Evolutionary conservation across 2,329 filamentous ascomycete genomes (phyloP), one percentile per base, ranked within the genome.

Genomic region (Neofusicoccum umdonicola): DNA sequence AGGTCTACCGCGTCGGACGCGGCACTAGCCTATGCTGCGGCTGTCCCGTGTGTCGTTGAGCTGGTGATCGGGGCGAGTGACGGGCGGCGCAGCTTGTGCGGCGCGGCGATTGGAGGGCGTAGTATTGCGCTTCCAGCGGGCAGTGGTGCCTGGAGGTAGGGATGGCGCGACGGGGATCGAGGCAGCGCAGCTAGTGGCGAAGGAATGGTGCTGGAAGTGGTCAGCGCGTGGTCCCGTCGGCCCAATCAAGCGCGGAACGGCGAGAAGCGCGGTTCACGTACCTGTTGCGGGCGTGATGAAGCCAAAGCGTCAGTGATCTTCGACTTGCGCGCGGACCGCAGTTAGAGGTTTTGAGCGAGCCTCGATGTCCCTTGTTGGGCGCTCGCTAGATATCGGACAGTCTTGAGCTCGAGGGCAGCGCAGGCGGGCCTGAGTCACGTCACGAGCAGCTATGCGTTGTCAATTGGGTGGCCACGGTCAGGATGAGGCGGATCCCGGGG

Each of bases 401-500:
- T 68, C 66, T 69, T 68, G 69, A 70, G 72, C 66, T 69, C 72
- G 73, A 71, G 71, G 69, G 71, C 69, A 67, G 68, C 67, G 69
- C 69, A 37, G 67, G 69, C 66, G 69, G 67, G 70, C 66, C 72
- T 51, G 71, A 67, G 71, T 77, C 74, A 77, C 73, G 74, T 76
- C 71, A 73, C 72, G 68, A 70, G 69, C 73, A 69, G 69, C 69
- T 73, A 74, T 78, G 76, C 72, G 76, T 74, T 78, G 76, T 77
- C 76, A 78, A 77, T 78, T 75, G 75, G 61, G 54, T 48, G 58
- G 65, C 48, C 74, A 73, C 75, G 72, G 73, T 64, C 62, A 74
- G 75, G 75, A 71, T 73, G 73, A 75, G 74, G 73, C 71, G 74
- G 70, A 67, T 65, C 68, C 68, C 70, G 69, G 69, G 70, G 64